Base-by-base conservation (phyloP, 148 eudicot species). In the Rhododendron molle region DNA sequence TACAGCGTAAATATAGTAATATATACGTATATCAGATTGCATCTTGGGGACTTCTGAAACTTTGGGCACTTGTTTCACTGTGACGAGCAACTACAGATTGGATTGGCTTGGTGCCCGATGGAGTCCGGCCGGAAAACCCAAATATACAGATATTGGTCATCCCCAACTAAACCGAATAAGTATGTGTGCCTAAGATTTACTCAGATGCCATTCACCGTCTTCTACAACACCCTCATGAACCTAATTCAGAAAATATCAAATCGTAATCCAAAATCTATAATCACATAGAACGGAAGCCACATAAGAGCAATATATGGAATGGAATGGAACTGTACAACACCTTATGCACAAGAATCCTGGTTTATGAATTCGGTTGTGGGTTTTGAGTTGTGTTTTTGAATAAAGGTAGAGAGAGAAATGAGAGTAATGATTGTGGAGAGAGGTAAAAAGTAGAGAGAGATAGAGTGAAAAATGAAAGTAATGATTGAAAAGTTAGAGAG, bases 41-140 rank as follows among this genome's bases (percentile, higher is more conserved):
- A 46, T 36, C 8, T 21, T 40, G 62, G 65, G 23, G 74, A 47
- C 14, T 49, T 50, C 6, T 72, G 71, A 44, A 81, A 83, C 38
- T 69, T 32, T 73, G 38, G 23, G 80, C 32, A 65, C 89, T 78
- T 38, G 94, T 98, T 94, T 93, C 99, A 88, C 96, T 93, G 81
- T 92, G 91, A 93, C 94, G 99, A 87, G 97, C 99, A 89, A 93
- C 72, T 32, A 95, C 96, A 82, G 95, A 92, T 89, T 95, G 98
- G 46, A 86, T 89, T 85, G 99, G 99, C 89, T 96, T 95, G 90
- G 83, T 89, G 56, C 74, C 94, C 56, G 91, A 87, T 77, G 96
- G 94, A 89, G 87, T 83, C 43, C 96, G 92, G 44, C 43, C 96
- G 92, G 44, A 93, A 94, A 89, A 95, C 98, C 96, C 99, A 96